Evolutionary conservation across 495 filamentous ascomycete species (phyloP).

Genomic region (Penicillium cosmopolitanum): DNA sequence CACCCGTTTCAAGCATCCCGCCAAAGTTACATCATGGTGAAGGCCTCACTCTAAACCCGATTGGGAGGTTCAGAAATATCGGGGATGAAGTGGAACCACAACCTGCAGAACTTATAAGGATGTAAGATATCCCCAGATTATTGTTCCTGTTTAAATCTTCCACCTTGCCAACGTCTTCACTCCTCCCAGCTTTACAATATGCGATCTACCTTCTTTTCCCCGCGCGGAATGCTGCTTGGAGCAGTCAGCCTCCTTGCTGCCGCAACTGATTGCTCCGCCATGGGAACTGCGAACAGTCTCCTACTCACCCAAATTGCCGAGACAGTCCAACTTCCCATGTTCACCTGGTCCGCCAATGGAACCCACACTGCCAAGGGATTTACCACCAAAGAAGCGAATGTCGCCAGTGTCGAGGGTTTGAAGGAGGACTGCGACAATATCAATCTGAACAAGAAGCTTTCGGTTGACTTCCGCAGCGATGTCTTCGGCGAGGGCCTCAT

Average conservation of each 20-base stretch:
- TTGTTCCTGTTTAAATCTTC: background rate
- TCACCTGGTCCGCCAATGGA: slow-evolving; percentile 35
- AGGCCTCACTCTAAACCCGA: slow-evolving; percentile 7
- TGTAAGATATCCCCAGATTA: slow-evolving; percentile 2
- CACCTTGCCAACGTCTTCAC: background rate
- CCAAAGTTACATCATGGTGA: slow-evolving; percentile 19
- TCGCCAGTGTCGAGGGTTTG: slow-evolving; percentile 20
- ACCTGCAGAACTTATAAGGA: slow-evolving; percentile 14
- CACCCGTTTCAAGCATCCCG: slow-evolving; percentile 10
- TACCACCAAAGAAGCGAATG: slow-evolving; percentile 23
- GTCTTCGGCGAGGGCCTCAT: slow-evolving; percentile 25
- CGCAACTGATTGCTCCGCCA: slow-evolving; percentile 13
- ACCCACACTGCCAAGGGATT: slow-evolving; percentile 33
- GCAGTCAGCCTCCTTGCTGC: slow-evolving; percentile 16
- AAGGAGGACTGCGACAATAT: slow-evolving; percentile 33
- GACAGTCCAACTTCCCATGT: slow-evolving; percentile 25
- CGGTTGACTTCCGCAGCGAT: slow-evolving; percentile 33
- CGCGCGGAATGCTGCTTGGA: slow-evolving; percentile 12
- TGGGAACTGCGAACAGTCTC: slow-evolving; percentile 24
- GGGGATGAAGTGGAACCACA: slow-evolving; percentile 10
- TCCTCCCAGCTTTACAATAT: slow-evolving; percentile 2
- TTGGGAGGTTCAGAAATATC: slow-evolving; percentile 5
- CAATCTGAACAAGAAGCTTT: slow-evolving; percentile 34
- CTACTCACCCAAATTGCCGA: slow-evolving; percentile 22
- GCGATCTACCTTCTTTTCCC: slow-evolving; percentile 12